phyloP scores from a whole-genome alignment of 768 basidiomycete genomes.

The Trametopsis cervina region DNA sequence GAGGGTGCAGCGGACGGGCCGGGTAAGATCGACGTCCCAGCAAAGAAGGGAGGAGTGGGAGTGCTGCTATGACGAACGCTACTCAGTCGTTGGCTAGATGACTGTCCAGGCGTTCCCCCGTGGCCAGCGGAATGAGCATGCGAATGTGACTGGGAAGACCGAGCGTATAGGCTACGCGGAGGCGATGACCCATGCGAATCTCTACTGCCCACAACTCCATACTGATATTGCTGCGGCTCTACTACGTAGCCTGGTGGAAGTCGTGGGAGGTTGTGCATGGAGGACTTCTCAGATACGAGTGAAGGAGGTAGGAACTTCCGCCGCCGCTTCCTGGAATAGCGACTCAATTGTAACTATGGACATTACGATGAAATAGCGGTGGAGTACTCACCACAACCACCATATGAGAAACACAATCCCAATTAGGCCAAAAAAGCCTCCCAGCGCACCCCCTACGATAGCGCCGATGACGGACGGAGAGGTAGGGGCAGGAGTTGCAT shows the following conservation, averaged over 20 bases:
- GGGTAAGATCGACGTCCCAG: slow-evolving; percentile 5
- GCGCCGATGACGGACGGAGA: slow-evolving; percentile 28
- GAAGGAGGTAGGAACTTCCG: not conserved
- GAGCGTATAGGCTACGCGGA: slow-evolving; percentile 10
- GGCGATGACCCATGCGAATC: slow-evolving; percentile 4
- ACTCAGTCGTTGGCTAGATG: slow-evolving; percentile 3
- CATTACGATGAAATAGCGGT: not conserved
- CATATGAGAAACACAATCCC: slow-evolving; percentile 38
- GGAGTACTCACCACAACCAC: slow-evolving; percentile 42
- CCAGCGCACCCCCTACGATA: slow-evolving; percentile 47
- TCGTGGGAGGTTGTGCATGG: not conserved
- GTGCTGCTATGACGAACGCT: slow-evolving; percentile 8
- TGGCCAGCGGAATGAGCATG: slow-evolving; percentile 4
- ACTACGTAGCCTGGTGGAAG: slow-evolving; percentile 18
- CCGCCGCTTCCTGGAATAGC: not conserved
- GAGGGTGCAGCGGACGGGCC: not conserved
- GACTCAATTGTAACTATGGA: not conserved
- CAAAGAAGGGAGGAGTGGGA: slow-evolving; percentile 6
- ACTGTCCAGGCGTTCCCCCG: slow-evolving; percentile 2
- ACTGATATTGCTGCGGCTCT: slow-evolving; percentile 54
- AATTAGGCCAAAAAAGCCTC: slow-evolving; percentile 46
- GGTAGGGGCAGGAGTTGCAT: not conserved
- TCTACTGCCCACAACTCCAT: slow-evolving; percentile 47
- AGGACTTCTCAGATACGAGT: not conserved
- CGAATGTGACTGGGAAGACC: slow-evolving; percentile 8